phyloP scores from a whole-genome alignment of 2,329 filamentous ascomycete species.

The Curvularia lunata region DNA sequence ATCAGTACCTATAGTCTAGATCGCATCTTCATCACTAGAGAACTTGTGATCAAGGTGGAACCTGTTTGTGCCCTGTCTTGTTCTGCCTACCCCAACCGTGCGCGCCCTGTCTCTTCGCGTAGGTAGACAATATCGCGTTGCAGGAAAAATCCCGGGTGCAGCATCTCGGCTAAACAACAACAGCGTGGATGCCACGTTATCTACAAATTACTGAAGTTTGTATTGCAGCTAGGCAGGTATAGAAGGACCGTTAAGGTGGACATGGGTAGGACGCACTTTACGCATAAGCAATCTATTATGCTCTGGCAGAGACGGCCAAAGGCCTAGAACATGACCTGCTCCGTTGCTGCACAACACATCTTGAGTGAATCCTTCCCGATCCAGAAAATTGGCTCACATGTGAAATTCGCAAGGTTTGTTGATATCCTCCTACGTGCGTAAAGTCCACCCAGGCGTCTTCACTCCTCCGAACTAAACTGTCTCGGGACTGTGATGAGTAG shows the following conservation, averaged over 20 bases:
- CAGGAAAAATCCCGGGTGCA: background rate
- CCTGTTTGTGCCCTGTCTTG: background rate
- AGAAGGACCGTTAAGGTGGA: background rate
- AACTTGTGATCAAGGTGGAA: background rate
- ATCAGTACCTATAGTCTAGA: background rate
- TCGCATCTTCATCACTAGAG: background rate
- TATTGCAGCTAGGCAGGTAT: background rate
- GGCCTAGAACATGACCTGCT: background rate
- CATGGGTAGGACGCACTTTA: background rate
- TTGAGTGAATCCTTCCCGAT: background rate
- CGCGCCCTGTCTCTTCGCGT: background rate
- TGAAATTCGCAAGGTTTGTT: background rate
- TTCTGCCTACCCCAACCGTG: background rate
- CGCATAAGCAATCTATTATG: background rate
- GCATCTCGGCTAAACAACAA: background rate
- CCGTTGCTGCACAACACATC: background rate
- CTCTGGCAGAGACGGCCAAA: background rate
- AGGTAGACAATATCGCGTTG: background rate
- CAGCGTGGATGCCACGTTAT: background rate
- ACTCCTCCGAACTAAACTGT: background rate
- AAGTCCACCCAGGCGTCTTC: background rate
- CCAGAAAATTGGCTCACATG: background rate
- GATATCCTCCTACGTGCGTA: background rate
- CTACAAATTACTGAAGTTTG: background rate
- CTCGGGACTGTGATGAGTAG: conserved; percentile 31